Evolutionary conservation across 208 protist species (phyloP).

Genomic region (Naegleria lovaniensis): DNA sequence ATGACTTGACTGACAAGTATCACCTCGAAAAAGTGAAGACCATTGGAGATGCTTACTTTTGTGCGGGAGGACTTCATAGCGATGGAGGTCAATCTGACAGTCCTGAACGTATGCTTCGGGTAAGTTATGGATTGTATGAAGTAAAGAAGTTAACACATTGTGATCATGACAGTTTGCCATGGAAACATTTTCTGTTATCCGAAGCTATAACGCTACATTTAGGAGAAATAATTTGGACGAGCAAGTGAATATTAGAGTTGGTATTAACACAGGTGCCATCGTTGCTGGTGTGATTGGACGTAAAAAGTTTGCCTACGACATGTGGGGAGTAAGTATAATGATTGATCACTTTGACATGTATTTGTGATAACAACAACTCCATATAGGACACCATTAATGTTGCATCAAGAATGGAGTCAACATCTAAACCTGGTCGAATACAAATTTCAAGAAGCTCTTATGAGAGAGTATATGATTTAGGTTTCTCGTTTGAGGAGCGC

Average conservation of each 20-base stretch:
- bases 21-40: slow-evolving; percentile 31
- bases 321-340: not conserved
- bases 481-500: not conserved
- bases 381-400: not conserved
- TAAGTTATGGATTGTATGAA: too few relatives aligned
- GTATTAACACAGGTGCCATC: not conserved
- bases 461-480: not conserved
- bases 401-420: not conserved
- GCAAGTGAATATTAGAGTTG: slow-evolving; percentile 21
- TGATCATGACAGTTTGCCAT: not conserved
- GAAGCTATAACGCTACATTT: not conserved
- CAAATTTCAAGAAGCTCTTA: not conserved
- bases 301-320: slow-evolving; percentile 14
- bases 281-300: not conserved
- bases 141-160: too few relatives aligned
- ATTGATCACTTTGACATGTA: too few relatives aligned
- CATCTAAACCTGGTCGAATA: not conserved
- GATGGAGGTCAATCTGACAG: not conserved
- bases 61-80: not conserved
- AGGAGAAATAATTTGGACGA: not conserved
- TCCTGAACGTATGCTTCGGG: not conserved
- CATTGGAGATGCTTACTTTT: slow-evolving; percentile 33
- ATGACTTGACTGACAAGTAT: not conserved
- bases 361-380: too few relatives aligned
- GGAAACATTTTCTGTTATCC: not conserved